Evolutionary conservation across 2,329 filamentous ascomycete genomes (phyloP).

Genomic region (Salinomyces thailandicus): DNA sequence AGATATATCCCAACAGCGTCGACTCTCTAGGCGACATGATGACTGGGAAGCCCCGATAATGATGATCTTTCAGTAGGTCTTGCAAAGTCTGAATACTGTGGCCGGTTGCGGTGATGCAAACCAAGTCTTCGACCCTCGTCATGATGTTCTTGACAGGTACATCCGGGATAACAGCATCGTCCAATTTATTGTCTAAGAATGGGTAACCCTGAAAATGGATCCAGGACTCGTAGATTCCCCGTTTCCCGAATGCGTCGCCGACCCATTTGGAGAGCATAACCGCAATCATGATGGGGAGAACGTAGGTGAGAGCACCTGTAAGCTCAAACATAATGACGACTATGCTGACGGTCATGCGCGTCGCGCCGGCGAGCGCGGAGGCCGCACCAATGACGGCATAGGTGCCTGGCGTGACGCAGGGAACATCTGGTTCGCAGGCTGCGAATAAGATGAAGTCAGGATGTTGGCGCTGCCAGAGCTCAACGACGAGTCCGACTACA

Average conservation of each 20-base stretch:
- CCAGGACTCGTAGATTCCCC: constrained; percentile 96
- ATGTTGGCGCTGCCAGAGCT: constrained; percentile 73
- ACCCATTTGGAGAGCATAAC: constrained; percentile 99
- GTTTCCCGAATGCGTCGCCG: constrained; percentile 83
- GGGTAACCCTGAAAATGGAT: constrained; percentile 94
- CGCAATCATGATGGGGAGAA: constrained; percentile 96
- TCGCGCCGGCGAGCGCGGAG: constrained; percentile 85
- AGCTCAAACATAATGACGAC: constrained; percentile 99
- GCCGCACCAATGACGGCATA: constrained; percentile 96
- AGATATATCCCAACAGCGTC: constrained; percentile 84
- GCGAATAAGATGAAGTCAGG: constrained; percentile 67
- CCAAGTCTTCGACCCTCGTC: constrained; percentile 83
- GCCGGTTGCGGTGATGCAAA: constrained; percentile 67
- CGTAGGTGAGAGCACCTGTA: constrained; percentile 88
- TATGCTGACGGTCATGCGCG: constrained; percentile 93
- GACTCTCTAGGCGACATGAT: constrained; percentile 68
- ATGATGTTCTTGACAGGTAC: constrained; percentile 80
- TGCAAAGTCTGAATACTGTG: constrained; percentile 73
- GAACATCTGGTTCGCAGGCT: constrained; percentile 69
- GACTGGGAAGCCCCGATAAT: constrained; percentile 85
- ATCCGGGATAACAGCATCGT: constrained; percentile 67
- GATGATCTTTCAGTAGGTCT: constrained; percentile 59
- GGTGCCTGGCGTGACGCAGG: constrained; percentile 85
- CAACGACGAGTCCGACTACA: constrained; percentile 77
- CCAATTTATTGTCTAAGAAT: constrained; percentile 74